Base-by-base conservation (phyloP, 1,284 basidiomycete genomes). In the Cryptococcus wingfieldii region DNA sequence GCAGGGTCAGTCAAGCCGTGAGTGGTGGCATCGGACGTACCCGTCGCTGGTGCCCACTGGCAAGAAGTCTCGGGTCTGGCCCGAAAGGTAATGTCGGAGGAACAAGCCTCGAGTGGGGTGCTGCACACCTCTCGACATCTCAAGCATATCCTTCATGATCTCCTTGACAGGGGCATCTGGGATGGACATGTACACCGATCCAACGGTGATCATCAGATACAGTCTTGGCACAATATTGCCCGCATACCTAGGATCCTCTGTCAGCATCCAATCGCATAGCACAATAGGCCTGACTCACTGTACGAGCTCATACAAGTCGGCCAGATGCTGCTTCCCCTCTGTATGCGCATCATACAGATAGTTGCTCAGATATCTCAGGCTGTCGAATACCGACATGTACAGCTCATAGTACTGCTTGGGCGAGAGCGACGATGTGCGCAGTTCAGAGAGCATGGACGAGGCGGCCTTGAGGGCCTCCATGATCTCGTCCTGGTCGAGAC, bases 141-240 rank as follows among this genome's bases (percentile, higher is more conserved):
- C 93, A 86, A 97, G 88, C 92, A 97, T 95, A 77, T 97, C 93
- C 82, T 95, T 96, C 93, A 96, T 97, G 64, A 97, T 91, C 79
- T 97, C 92, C 80, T 92, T 94, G 56, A 96, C 86, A 6, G 93
- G 93, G 7, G 92, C 91, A 55, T 95, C 92, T 2, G 90, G 85
- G 45, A 96, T 86, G 19, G 90, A 92, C 93, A 96, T 96, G 80
- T 95, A 96, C 19, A 97, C 92, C 1, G 93, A 90, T 56, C 93
- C 94, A 56, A 97, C 93, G 27, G 94, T 96, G 68, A 97, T 95
- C 93, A 96, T 96, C 69, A 96, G 88, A 78, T 97, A 96, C 37
- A 95, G 82, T 25, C 92, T 85, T 18, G 92, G 92, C 28, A 96
- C 87, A 75, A 97, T 95, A 65, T 80, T 80, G 38, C 75, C 75